Base-by-base conservation (phyloP, 306 rosid genomes). In the Lathyrus aphaca region DNA sequence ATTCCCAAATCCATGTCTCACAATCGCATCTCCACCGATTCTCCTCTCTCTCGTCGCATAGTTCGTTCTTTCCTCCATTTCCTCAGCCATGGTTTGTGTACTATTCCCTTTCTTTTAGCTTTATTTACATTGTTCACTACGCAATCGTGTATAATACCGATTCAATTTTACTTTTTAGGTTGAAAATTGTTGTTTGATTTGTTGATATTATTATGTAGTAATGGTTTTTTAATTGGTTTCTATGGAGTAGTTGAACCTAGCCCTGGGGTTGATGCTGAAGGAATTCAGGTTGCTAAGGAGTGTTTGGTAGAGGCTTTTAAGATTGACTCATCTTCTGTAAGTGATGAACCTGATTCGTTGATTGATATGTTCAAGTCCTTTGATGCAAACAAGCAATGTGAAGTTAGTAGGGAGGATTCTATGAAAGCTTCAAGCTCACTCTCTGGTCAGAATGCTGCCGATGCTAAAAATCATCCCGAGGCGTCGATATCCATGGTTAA, bases 261-360 rank as follows among this genome's bases (percentile, higher is more conserved):
- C 35, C 75, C 84, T 15, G 90, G 78, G 38, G 86, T 80, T 76
- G 96, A 90, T 81, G 59, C 68, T 53, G 98, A 93, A 69, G 93
- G 94, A 69, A 75, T 93, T 76, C 94, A 90, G 76, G 96, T 93
- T 74, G 96, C 87, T 13, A 85, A 65, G 69, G 97, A 90, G 84
- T 90, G 97, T 74, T 79, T 93, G 81, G 64, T 70, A 3, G 94
- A 88, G 76, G 94, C 77, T 7, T 93, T 93, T 74, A 82, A 81
- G 64, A 82, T 90, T n/a, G 69, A 78, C 54, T 74, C 86, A 2
- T 72, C 73, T 60, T 35, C 78, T 56, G 63, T 64, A 16, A 51
- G 16, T 65, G 84, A 67, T 44, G 85, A 81, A 39, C 62, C 43
- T 6, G 78, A 78, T 73, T 88, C 83, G 11, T 69, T 93, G 77